Evolutionary conservation across 352 stramenopile genomes (phyloP).

Genomic region (Pythium sp.): DNA sequence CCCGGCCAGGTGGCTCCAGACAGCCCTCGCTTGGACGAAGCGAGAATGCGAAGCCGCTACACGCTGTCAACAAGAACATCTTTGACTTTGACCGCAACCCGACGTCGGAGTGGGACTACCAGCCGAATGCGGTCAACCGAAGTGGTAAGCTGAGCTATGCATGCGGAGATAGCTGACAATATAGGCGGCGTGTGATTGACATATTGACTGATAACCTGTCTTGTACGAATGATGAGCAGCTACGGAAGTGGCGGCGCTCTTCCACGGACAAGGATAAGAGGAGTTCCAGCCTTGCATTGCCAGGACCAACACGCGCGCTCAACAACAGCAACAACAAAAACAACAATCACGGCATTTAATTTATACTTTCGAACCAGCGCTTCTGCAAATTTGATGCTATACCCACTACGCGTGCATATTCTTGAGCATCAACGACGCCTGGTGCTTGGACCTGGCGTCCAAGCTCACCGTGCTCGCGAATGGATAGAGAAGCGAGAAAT

Average conservation of each 20-base stretch:
- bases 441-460: not conserved
- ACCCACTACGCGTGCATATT: not conserved
- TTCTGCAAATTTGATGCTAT: not conserved
- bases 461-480: not conserved
- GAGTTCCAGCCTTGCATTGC: not conserved
- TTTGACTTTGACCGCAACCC: constrained; percentile 60
- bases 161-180: not conserved
- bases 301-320: not conserved
- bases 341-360: not conserved
- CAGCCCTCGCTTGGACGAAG: constrained; percentile 3
- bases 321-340: not conserved
- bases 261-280: constrained; percentile 19
- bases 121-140: constrained; percentile 35
- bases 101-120: constrained; percentile 64
- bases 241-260: constrained; percentile 51
- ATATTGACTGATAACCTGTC: constrained; percentile 1
- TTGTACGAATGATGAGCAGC: constrained; percentile 22
- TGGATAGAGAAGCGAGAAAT: not conserved
- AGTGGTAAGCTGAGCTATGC: constrained; percentile 28
- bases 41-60: constrained; percentile 3
- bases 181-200: not conserved
- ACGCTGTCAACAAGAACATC: constrained; percentile 4
- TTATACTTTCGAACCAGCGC: not conserved
- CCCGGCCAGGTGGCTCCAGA: constrained; percentile 20
- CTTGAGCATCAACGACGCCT: not conserved